Base-by-base conservation (phyloP, 2,329 filamentous ascomycete species). In the Aspergillus awamori region DNA sequence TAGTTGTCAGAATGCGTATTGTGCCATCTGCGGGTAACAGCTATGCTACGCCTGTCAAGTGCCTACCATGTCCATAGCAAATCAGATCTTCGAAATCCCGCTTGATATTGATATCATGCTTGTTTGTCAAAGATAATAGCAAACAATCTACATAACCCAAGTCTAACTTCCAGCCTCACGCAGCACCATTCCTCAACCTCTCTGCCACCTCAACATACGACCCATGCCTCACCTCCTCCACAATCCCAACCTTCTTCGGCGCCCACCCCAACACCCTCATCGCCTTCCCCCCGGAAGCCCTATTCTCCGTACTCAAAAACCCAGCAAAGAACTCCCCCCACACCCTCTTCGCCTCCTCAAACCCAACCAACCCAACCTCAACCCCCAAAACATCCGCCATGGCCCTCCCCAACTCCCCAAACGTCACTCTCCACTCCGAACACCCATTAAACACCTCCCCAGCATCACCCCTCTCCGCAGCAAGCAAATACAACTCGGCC, bases 371-470 rank as follows among this genome's bases (percentile, higher is more conserved):
- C 17, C 63, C 65, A 8, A 74, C 70, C 1, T 73, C 75, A 6
- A 80, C 22, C 4, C 69, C 66, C 15, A 79, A 60, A 6, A 68
- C 63, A 53, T 74, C 67, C 13, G 77, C 77, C 22, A 81, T 69
- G 4, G 70, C 67, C 5, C 57, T 64, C 5, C 73, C 59, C 24
- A 65, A 41, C 20, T 57, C 58, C 52, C 53, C 39, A 53, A 62
- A 65, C 0, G 64, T 51, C 0, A 80, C 69, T 8, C 68, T 73
- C 41, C 78, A 70, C 41, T 79, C 74, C 0, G 65, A 75, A 20
- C 75, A 70, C 10, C 71, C 76, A 64, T 82, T 77, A 57, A 74
- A 79, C 2, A 69, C 66, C 2, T 70, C 63, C 0, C 79, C 77
- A 3, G 76, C 67, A 7, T 36, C 53, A 3, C 69, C 79, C 59